phyloP scores from a whole-genome alignment of 116 monocot genomes.

The Phalaenopsis hybrid region DNA sequence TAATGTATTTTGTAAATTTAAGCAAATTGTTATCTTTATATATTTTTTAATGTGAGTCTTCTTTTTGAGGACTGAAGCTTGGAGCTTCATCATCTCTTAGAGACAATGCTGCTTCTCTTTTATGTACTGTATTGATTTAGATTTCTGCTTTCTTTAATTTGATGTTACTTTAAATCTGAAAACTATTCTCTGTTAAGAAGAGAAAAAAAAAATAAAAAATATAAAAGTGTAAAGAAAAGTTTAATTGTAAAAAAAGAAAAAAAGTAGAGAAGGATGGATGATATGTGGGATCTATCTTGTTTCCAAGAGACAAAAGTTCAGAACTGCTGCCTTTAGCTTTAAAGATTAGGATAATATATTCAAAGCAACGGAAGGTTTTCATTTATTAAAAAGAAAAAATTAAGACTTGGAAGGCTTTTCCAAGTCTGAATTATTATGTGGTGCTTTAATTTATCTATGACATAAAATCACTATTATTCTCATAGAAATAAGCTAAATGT shows the following conservation, averaged over 20 bases:
- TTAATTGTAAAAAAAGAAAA: neutral
- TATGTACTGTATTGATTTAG: slow-evolving; percentile 21
- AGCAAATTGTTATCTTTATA: no score
- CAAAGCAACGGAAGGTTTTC: neutral
- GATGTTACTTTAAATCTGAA: neutral
- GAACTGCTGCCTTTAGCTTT: neutral
- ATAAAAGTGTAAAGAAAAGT: no score
- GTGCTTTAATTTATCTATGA: no score
- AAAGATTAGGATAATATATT: neutral
- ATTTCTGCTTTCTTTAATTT: slow-evolving; percentile 1
- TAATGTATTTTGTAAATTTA: neutral
- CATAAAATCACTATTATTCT: no score
- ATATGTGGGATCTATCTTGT: slow-evolving; percentile 3
- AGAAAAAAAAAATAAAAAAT: neutral
- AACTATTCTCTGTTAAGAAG: no score
- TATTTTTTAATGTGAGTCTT: no score
- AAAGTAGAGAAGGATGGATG: neutral
- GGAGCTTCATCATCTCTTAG: slow-evolving; percentile 15
- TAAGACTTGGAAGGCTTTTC: neutral
- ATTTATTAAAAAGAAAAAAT: neutral
- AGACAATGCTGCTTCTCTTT: slow-evolving; percentile 20
- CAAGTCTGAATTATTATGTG: no score
- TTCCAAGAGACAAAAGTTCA: neutral
- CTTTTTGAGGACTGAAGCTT: no score
- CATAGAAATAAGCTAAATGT: no score